phyloP scores from a whole-genome alignment of 176 grass and related monocot species.

The Avena eriantha region DNA sequence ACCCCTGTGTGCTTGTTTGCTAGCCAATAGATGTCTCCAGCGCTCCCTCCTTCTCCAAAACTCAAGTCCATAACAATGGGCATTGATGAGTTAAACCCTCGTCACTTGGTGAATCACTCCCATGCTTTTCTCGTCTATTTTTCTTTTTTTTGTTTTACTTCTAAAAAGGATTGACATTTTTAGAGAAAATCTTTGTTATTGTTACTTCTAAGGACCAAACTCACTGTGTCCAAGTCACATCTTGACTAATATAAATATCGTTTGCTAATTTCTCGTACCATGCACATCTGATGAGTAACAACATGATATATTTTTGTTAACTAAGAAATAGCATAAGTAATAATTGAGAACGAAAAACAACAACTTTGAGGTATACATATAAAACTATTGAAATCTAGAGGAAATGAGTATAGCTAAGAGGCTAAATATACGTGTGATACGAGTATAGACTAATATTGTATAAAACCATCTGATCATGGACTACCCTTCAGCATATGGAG shows the following conservation, averaged over 20 bases:
- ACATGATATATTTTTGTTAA: background rate
- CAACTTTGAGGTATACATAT: background rate
- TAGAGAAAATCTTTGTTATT: background rate
- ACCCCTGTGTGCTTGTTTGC: no score
- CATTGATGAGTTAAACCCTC: no score
- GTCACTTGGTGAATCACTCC: background rate
- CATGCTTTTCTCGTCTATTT: background rate
- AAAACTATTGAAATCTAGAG: background rate
- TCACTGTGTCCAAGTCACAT: background rate
- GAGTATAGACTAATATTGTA: background rate
- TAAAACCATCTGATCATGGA: background rate
- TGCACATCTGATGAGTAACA: background rate
- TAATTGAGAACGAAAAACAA: background rate
- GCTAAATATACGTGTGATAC: background rate
- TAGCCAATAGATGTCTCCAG: no score
- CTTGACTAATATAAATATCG: background rate
- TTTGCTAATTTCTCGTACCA: background rate
- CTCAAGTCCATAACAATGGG: no score
- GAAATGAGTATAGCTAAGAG: background rate
- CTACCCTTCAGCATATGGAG: no score
- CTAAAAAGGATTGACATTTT: background rate
- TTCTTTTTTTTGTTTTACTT: background rate
- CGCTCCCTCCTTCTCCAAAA: no score
- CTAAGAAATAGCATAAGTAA: background rate
- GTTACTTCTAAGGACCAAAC: background rate